phyloP scores from a whole-genome alignment of 805 yeast species.

The Yarrowia yakushimensis region DNA sequence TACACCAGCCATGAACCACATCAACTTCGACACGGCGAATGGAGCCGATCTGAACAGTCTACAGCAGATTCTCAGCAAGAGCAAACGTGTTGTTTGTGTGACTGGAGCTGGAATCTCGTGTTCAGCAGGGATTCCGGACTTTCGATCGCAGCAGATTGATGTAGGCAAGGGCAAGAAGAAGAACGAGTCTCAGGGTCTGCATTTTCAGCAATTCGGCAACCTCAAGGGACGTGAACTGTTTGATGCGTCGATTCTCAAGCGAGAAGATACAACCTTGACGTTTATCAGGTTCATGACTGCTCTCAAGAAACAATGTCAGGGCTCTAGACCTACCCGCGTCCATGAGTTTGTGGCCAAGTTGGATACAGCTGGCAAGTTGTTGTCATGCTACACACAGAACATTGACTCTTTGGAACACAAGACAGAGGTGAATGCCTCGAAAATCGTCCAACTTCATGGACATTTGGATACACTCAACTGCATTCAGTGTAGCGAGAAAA shows the following conservation, averaged over 20 bases:
- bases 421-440: slow-evolving; percentile 62
- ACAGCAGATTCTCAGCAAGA: slow-evolving; percentile 44
- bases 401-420: slow-evolving; percentile 80
- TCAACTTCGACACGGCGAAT: not conserved
- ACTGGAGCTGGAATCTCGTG: slow-evolving; percentile 98
- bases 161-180: not conserved
- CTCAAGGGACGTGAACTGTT: slow-evolving; percentile 85
- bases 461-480: slow-evolving; percentile 75
- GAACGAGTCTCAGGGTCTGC: slow-evolving; percentile 6
- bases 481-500: slow-evolving; percentile 55
- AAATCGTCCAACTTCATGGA: slow-evolving; percentile 90
- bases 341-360: slow-evolving; percentile 67
- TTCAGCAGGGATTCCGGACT: slow-evolving; percentile 85
- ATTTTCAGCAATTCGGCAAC: slow-evolving; percentile 10
- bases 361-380: slow-evolving; percentile 59
- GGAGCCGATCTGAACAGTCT: slow-evolving; percentile 37
- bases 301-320: slow-evolving; percentile 57
- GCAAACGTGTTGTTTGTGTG: slow-evolving; percentile 58
- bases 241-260: slow-evolving; percentile 77
- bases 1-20: not conserved
- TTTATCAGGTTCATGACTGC: slow-evolving; percentile 89
- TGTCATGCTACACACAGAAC: slow-evolving; percentile 91
- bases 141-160: not conserved
- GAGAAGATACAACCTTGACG: slow-evolving; percentile 58
- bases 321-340: slow-evolving; percentile 78